Base-by-base conservation (phyloP, 2,329 filamentous ascomycete genomes). In the Phaeoacremonium minimum region DNA sequence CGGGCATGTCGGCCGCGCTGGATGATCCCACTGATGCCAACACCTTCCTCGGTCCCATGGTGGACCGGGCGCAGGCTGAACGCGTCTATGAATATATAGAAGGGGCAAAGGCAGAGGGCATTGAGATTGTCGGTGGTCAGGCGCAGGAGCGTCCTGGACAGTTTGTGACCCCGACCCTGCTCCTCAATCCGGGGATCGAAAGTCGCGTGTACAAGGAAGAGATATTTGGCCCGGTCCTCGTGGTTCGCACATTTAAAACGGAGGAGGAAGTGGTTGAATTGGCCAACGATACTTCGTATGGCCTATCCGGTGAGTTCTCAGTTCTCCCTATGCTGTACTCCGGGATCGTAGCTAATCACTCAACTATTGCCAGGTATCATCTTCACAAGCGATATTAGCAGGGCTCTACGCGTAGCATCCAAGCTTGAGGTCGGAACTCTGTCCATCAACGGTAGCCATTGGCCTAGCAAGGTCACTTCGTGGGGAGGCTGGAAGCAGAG, bases 241-340 rank as follows among this genome's bases (percentile, higher is more conserved):
- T 15, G 4, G 31, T 38, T 22, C 30, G 16, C 18, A 34, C 22
- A 5, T 38, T 38, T 13, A 38, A 30, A 15, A 38, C 30, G 4
- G 36, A 38, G 18, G 36, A 33, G 15, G 36, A 38, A 15, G 36
- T 32, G 6, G 26, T 38, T 7, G 20, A 16, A 6, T 14, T 38
- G 15, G 36, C 40, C 9, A 39, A 38, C 29, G 37, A 36, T 18
- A 38, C 13, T 7, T 13, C 18, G 9, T 42, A 36, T n/a, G 28
- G 33, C 1, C 40, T 35, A 4, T 30, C 40, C 15, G 30, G 28
- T 30, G 17, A 22, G 36, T 16, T n/a, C n/a, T n/a, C n/a, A n/a
- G n/a, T n/a, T n/a, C n/a, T n/a, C n/a, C n/a, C n/a, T n/a, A n/a
- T n/a, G n/a, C n/a, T n/a, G n/a, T n/a, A n/a, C n/a, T n/a, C n/a